Percentiles rank a stretch among this genome's conserved stretches.
phyloP scores from a whole-genome alignment of 1,139 yeast species.

The Hemisphaericaspora lyxosophila region DNA sequence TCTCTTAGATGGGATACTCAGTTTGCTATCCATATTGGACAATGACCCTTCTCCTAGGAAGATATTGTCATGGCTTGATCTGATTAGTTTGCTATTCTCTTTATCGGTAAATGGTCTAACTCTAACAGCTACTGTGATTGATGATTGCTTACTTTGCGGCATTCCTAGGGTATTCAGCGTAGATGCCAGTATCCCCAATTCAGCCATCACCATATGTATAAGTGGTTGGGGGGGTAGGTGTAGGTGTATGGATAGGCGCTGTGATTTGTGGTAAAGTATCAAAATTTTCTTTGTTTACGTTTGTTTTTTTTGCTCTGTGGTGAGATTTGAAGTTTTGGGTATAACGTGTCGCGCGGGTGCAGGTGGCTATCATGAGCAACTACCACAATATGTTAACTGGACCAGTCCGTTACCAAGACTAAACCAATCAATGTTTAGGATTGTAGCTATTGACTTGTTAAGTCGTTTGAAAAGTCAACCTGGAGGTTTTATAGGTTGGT shows the following conservation, averaged over 20 bases:
- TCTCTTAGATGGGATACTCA: constrained; percentile 7
- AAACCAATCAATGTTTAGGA: too few species aligned
- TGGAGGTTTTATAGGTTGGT: too few species aligned
- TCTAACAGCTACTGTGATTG: constrained; percentile 76
- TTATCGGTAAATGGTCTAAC: constrained; percentile 77
- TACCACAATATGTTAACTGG: too few species aligned
- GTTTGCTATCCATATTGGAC: constrained; percentile 12
- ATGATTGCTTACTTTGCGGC: constrained; percentile 49
- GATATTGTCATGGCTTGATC: constrained; percentile 32
- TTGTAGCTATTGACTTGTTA: too few species aligned
- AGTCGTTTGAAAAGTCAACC: too few species aligned
- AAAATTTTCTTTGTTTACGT: background rate
- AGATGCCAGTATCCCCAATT: background rate
- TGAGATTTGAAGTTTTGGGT: too few species aligned
- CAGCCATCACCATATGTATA: background rate
- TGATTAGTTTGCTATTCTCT: constrained; percentile 51
- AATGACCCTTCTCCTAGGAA: constrained; percentile 63
- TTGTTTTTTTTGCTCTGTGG: background rate
- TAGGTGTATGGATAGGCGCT: too few species aligned
- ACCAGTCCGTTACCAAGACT: too few species aligned
- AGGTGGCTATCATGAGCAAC: too few species aligned
- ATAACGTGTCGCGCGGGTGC: too few species aligned
- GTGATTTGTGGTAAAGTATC: too few species aligned
- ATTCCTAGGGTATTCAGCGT: background rate
- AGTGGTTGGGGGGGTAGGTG: too few species aligned